Conservation (phyloP, 2,329 filamentous ascomycete genomes). For the Metarhizium brunneum region DNA sequence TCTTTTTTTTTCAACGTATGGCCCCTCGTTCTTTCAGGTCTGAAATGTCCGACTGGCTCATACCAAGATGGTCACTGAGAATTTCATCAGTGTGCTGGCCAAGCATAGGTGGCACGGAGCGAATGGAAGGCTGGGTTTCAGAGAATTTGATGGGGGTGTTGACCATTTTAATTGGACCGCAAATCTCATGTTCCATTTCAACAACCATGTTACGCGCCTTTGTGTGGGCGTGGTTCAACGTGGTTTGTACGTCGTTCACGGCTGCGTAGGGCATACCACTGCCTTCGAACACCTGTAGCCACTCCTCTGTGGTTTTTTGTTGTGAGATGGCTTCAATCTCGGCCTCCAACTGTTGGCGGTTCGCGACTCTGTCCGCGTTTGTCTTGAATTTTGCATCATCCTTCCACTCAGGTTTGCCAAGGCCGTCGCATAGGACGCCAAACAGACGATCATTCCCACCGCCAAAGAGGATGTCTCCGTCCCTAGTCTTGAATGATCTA, state of each 20-base stretch:
- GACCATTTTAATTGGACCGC: conserved; percentile 80
- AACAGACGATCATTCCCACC: conserved; percentile 67
- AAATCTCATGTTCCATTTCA: conserved; percentile 72
- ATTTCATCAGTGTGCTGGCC: conserved; percentile 83
- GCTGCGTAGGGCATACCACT: conserved; percentile 86
- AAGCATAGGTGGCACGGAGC: conserved; percentile 71
- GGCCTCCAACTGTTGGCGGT: conserved; percentile 68
- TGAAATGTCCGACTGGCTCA: conserved; percentile 49
- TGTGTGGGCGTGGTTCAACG: conserved; percentile 79
- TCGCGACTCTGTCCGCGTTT: conserved; percentile 54
- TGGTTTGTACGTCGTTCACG: conserved; percentile 83
- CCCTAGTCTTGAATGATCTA: conserved; percentile 67
- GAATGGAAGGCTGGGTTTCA: conserved; percentile 64
- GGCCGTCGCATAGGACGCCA: conserved; percentile 50
- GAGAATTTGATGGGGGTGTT: conserved; percentile 96
- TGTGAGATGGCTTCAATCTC: conserved; percentile 68
- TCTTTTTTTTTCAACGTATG: conserved; percentile 34
- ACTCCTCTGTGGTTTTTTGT: conserved; percentile 75
- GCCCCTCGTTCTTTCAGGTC: conserved; percentile 57
- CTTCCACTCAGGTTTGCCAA: conserved; percentile 51
- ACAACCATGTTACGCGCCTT: conserved; percentile 81
- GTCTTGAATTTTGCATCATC: conserved; percentile 48
- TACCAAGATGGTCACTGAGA: conserved; percentile 52
- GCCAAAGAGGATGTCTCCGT: conserved; percentile 62
- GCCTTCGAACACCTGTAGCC: conserved; percentile 81